Percentiles rank a stretch among this genome's conserved stretches.
Evolutionary conservation across 176 grass and related monocot genomes (phyloP).

Genomic region (Aegilops speltoides): DNA sequence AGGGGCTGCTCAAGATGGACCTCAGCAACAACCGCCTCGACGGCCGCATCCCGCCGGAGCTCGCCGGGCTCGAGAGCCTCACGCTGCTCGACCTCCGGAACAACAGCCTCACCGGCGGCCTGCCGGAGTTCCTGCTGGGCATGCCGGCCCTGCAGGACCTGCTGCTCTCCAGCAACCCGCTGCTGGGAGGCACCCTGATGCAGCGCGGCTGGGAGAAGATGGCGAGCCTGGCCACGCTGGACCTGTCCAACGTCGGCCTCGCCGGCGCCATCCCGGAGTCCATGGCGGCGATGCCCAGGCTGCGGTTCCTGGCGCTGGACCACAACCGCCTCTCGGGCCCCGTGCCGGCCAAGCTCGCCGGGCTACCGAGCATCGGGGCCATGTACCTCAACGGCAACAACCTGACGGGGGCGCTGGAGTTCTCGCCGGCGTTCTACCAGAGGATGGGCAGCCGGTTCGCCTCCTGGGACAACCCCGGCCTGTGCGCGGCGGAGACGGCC

Average conservation of each 20-base stretch:
- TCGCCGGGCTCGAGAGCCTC: conserved; percentile 49
- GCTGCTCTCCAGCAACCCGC: conserved; percentile 73
- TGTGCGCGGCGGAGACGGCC: conserved; percentile 47
- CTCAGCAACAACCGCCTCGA: conserved; percentile 70
- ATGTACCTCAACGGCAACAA: conserved; percentile 94
- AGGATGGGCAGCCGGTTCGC: conserved; percentile 83
- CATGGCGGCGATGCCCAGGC: conserved; percentile 45
- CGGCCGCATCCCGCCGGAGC: conserved; percentile 53
- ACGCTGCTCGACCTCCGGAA: conserved; percentile 82
- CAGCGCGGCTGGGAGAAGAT: conserved; percentile 44
- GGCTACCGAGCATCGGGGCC: conserved; percentile 57
- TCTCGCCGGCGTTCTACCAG: conserved; percentile 66
- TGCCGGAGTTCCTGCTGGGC: conserved; percentile 29
- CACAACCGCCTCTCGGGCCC: conserved; percentile 62
- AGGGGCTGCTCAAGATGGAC: conserved; percentile 77
- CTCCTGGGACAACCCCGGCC: conserved; percentile 79
- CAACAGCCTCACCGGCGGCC: conserved; percentile 63
- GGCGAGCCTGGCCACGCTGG: conserved; percentile 56
- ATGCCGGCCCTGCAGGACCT: conserved; percentile 71
- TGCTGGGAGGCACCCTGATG: conserved; percentile 48
- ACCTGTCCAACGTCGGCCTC: conserved; percentile 55
- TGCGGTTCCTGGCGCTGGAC: conserved; percentile 79
- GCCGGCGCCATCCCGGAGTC: conserved; percentile 57
- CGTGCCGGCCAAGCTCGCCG: conserved; percentile 55
- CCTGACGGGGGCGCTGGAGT: conserved; percentile 63